Base-by-base conservation (phyloP, 2,329 filamentous ascomycete species). In the Neonectria faginata region DNA sequence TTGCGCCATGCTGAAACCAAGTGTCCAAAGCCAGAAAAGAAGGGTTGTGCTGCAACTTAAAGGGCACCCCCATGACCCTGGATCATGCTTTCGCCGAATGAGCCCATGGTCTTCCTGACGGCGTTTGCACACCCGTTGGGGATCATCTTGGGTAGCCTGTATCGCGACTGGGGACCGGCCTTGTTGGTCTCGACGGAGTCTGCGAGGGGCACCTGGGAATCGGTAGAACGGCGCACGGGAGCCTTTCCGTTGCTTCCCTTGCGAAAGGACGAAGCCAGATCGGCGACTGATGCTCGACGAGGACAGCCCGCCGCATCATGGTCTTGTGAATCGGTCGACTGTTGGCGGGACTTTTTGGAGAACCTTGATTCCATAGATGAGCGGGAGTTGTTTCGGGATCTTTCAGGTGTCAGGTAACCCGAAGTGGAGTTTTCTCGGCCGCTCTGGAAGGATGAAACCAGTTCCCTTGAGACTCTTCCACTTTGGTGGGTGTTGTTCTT, bases 401-500 rank as follows among this genome's bases (percentile, higher is more conserved):
- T 11, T 25, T 39, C 48, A 10, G 60, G 59, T 3, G 53, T 58
- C 6, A 42, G 45, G 42, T 57, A 63, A 14, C 31, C 55, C 5
- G 60, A 57, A 33, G 36, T 20, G 31, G 48, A 41, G 18, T 36
- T n/a, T 18, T 14, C 18, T 42, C 44, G 31, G 20, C 47, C 41
- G 14, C 27, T 14, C 5, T 36, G 47, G 12, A 44, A 20, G 57
- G 48, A n/a, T 27, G 55, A 31, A 14, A 18, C n/a, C 16, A 51
- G 10, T 11, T 51, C 27, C 16, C 48, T 51, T 20, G 56, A 59
- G 22, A 20, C 51, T 52, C 42, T 42, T 9, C 44, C 59, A 64
- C 45, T 62, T 31, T 44, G 52, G 27, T 41, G 55, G 33, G 66
- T 48, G n/a, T 64, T 67, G 56, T 47, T 65, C 64, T 64, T 73